These are phyloP conservation scores for Fraxinus ornus DNA, from an alignment of 305 asterid genomes.

Conservation along the genomic window DNA sequence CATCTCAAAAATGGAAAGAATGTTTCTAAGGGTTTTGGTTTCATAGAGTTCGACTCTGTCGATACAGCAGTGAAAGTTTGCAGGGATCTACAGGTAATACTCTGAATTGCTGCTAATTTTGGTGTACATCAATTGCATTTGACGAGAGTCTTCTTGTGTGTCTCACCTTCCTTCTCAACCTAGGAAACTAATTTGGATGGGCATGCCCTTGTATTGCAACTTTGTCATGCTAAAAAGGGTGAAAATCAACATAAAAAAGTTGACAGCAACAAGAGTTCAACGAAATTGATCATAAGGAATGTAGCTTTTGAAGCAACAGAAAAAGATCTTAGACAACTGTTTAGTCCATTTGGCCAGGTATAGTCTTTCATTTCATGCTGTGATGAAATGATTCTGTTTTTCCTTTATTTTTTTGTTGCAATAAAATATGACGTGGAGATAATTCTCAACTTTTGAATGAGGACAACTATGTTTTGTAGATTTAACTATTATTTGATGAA, in stretches of 20 bases:
- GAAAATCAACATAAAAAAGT: slow-evolving; percentile 41
- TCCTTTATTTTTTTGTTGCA: neutral
- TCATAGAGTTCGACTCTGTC: slow-evolving; percentile 74
- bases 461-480: neutral
- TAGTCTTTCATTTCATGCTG: neutral
- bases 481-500: neutral
- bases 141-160: neutral
- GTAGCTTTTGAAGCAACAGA: slow-evolving; percentile 95
- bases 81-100: slow-evolving; percentile 70
- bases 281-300: slow-evolving; percentile 78
- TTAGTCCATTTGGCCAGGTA: slow-evolving; percentile 91
- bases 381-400: neutral
- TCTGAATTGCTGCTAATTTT: neutral
- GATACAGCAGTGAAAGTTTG: slow-evolving; percentile 72
- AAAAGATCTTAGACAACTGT: slow-evolving; percentile 82
- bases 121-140: neutral
- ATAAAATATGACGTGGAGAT: neutral
- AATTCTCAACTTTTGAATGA: neutral
- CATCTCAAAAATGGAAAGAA: slow-evolving; percentile 80
- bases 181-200: slow-evolving; percentile 91
- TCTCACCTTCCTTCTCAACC: slow-evolving; percentile 20
- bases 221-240: slow-evolving; percentile 68
- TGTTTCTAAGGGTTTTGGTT: slow-evolving; percentile 92
- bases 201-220: slow-evolving; percentile 83
- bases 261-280: slow-evolving; percentile 63